These are phyloP conservation scores for Petunia secreta DNA, from an alignment of 257 asterid genomes.

Conservation along the genomic window DNA sequence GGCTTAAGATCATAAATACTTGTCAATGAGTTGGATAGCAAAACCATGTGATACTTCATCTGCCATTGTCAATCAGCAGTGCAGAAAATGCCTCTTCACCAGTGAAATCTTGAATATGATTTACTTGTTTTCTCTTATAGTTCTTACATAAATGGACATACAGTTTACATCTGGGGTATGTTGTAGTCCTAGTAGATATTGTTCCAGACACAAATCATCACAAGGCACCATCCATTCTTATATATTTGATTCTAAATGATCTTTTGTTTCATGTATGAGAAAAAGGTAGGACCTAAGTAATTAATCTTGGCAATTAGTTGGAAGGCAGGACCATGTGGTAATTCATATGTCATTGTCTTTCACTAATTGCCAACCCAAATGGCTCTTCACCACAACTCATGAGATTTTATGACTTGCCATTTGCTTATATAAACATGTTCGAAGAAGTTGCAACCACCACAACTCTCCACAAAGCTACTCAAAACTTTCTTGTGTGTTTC, in stretches of 20 bases:
- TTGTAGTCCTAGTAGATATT: background rate
- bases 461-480: background rate
- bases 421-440: background rate
- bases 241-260: background rate
- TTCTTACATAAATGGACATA: background rate
- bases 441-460: background rate
- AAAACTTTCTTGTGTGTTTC: background rate
- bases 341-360: background rate
- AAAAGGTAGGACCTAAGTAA: slow-evolving; percentile 3
- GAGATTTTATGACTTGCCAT: background rate
- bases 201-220: background rate
- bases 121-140: background rate
- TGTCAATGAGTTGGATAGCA: slow-evolving; percentile 8
- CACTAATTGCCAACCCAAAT: background rate
- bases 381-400: slow-evolving; percentile 1
- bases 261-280: background rate
- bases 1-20: background rate
- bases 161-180: background rate
- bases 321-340: background rate
- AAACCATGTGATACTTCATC: slow-evolving; percentile 18
- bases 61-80: background rate
- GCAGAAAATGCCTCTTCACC: slow-evolving; percentile 17
- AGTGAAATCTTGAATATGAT: background rate
- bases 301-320: background rate
- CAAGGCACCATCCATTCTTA: background rate